Percentiles rank a stretch among this genome's conserved stretches.
Conservation (phyloP, 352 stramenopile genomes). For the Pythium rhizo-oryzae region DNA sequence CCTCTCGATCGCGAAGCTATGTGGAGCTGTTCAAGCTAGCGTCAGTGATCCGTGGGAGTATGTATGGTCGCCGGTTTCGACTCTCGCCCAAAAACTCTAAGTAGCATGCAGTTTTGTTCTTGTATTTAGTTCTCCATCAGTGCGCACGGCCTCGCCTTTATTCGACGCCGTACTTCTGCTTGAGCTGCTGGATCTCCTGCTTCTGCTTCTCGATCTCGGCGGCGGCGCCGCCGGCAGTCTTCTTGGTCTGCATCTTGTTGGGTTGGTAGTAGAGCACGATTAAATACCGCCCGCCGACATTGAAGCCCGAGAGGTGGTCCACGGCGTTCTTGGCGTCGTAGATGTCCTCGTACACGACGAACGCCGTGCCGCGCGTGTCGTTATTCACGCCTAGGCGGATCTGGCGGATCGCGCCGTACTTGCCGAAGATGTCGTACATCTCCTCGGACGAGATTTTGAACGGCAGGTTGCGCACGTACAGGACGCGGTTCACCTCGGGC, state of each 20-base stretch:
- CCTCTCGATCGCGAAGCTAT: too few relatives aligned
- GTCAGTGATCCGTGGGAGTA: too few relatives aligned
- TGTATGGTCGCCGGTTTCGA: too few relatives aligned
- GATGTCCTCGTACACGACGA: constrained; percentile 99
- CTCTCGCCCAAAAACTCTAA: too few relatives aligned
- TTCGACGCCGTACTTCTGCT: constrained; percentile 86
- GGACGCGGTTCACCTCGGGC: constrained; percentile 98
- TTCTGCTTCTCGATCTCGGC: constrained; percentile 70
- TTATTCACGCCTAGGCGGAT: constrained; percentile 93
- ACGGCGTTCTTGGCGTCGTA: constrained; percentile 99
- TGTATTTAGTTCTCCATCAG: neutral
- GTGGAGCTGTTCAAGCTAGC: too few relatives aligned
- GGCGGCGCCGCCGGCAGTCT: constrained; percentile 28
- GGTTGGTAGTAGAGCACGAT: constrained; percentile 99
- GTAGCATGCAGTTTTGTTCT: neutral
- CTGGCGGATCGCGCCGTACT: constrained; percentile 99
- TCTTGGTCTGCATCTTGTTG: constrained; percentile 77
- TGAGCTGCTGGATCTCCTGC: constrained; percentile 82
- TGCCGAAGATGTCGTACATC: constrained; percentile 99
- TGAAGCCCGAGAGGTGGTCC: constrained; percentile 99
- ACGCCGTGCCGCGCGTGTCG: constrained; percentile 97
- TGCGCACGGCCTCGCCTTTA: constrained; percentile 24
- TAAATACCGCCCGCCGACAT: constrained; percentile 98
- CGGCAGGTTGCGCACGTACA: constrained; percentile 98
- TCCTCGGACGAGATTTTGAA: constrained; percentile 99